A percentile compares a stretch with the other conserved stretches of the same genome.
Conservation (phyloP, 2,329 filamentous ascomycete genomes). For the Pseudocercospora cruenta region DNA sequence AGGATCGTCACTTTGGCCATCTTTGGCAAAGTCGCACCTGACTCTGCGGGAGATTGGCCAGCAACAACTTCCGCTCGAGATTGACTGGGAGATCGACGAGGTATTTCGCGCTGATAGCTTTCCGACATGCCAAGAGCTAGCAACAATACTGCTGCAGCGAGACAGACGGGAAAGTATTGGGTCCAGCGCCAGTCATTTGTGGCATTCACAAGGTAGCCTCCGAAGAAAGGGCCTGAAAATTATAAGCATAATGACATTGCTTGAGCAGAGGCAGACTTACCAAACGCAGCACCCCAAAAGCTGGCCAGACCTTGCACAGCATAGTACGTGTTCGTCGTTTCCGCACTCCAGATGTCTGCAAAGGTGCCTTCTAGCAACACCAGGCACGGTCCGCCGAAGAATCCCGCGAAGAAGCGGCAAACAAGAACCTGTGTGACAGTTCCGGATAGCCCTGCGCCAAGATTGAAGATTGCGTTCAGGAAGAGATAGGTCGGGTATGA, state of each 20-base stretch:
- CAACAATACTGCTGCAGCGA: conserved; percentile 36
- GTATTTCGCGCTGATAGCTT: conserved; percentile 39
- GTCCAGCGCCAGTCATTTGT: conserved; percentile 40
- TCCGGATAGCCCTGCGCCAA: conserved; percentile 58
- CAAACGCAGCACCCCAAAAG: conserved; percentile 38
- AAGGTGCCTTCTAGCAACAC: conserved; percentile 42
- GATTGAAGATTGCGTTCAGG: conserved; percentile 57
- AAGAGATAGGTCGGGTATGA: conserved; percentile 55
- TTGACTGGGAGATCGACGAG: conserved; percentile 23
- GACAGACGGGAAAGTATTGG: conserved; percentile 39
- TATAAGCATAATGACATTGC: neutral
- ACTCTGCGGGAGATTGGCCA: conserved; percentile 26
- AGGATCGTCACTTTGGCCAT: conserved; percentile 33
- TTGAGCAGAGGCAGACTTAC: neutral
- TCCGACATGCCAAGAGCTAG: conserved; percentile 38
- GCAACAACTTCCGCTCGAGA: conserved; percentile 5
- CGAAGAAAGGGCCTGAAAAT: conserved; percentile 33
- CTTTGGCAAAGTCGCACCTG: conserved; percentile 30
- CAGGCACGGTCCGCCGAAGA: conserved; percentile 66
- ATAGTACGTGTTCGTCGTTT: conserved; percentile 41
- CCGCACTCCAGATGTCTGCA: conserved; percentile 37
- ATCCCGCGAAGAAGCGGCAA: conserved; percentile 70
- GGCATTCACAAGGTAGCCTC: conserved; percentile 32
- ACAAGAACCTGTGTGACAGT: conserved; percentile 57
- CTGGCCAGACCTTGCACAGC: conserved; percentile 37